Conservation (phyloP, 768 basidiomycete genomes). For the Plicaturopsis crispa region DNA sequence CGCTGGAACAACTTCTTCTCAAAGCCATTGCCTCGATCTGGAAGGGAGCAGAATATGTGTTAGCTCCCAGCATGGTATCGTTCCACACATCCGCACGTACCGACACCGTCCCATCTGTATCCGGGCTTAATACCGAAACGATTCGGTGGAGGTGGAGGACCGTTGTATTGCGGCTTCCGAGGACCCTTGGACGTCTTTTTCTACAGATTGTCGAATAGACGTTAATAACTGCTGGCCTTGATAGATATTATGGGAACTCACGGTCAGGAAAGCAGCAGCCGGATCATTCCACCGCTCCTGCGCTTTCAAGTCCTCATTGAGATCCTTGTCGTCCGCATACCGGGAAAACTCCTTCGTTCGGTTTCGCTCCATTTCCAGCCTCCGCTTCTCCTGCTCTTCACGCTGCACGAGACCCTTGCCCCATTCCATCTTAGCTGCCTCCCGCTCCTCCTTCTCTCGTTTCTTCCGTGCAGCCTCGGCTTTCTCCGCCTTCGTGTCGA, state of each 20-base stretch:
- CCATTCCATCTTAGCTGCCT: conserved; percentile 95
- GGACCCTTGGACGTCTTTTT: conserved; percentile 73
- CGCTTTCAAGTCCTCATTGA: conserved; percentile 81
- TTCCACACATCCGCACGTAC: conserved; percentile 34
- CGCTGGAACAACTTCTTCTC: conserved; percentile 89
- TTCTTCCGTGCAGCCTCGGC: conserved; percentile 82
- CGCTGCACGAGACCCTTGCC: conserved; percentile 91
- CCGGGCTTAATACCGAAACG: conserved; percentile 94
- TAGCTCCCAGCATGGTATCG: not conserved
- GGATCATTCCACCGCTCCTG: conserved; percentile 95
- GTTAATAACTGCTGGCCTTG: not conserved
- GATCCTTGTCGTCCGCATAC: conserved; percentile 70
- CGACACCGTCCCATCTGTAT: conserved; percentile 98
- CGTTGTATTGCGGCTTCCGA: conserved; percentile 75
- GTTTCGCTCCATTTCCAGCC: conserved; percentile 61
- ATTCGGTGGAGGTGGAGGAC: conserved; percentile 88
- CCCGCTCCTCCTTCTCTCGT: conserved; percentile 76
- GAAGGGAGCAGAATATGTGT: conserved; percentile 3
- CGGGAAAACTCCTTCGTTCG: conserved; percentile 63
- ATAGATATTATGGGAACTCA: conserved; percentile 26
- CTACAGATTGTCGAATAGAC: conserved; percentile 26
- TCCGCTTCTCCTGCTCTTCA: conserved; percentile 66
- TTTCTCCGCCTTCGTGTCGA: conserved; percentile 78
- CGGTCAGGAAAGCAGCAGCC: conserved; percentile 90
- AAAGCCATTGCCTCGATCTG: conserved; percentile 90